phyloP scores from a whole-genome alignment of 2,329 filamentous ascomycete genomes.

The Metarhizium anisopliae region DNA sequence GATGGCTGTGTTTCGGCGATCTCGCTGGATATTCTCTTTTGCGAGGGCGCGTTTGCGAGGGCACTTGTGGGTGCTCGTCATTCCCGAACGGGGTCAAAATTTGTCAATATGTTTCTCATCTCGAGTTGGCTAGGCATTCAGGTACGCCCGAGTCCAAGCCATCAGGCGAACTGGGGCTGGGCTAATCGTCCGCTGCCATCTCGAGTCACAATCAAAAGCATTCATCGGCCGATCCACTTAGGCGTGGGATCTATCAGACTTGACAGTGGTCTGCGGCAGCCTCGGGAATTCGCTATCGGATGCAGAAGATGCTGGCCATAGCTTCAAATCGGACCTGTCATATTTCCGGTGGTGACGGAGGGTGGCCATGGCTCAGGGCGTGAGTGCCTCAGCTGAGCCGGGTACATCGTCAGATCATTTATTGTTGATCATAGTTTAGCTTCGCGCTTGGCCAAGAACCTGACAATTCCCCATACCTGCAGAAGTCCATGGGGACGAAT shows the following conservation, averaged over 20 bases:
- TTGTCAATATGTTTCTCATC: too few relatives aligned
- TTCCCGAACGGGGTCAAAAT: not conserved
- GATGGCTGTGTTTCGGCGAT: not conserved
- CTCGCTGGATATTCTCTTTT: not conserved
- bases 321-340: not conserved
- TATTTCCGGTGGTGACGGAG: not conserved
- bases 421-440: not conserved
- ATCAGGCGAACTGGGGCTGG: too few relatives aligned
- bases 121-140: too few relatives aligned
- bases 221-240: too few relatives aligned
- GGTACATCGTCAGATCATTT: not conserved
- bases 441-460: not conserved
- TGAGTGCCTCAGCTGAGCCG: not conserved
- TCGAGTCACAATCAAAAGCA: too few relatives aligned
- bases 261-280: not conserved
- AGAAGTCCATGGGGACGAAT: not conserved
- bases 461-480: not conserved
- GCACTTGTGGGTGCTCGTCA: not conserved
- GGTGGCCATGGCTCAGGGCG: not conserved
- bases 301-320: not conserved
- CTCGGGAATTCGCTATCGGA: not conserved
- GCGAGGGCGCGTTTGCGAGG: not conserved
- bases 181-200: too few relatives aligned
- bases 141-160: too few relatives aligned
- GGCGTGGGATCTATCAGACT: not conserved